Evolutionary conservation across 805 yeast genomes (phyloP), one percentile per base, ranked within the genome.

Genomic region (Saccharomycopsis sp.): DNA sequence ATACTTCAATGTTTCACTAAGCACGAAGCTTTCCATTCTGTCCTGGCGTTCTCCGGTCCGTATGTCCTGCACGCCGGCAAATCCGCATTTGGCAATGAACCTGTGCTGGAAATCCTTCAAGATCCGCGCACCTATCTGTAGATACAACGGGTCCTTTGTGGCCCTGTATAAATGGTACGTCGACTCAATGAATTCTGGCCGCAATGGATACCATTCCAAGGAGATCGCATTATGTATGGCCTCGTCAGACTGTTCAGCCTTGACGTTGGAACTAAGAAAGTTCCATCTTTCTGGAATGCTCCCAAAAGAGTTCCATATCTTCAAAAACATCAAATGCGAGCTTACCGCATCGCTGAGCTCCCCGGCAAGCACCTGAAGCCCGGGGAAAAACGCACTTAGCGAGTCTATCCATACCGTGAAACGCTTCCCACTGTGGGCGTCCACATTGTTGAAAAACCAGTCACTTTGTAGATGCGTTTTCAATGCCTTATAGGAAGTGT

Each of bases 101-200:
- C 75, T 72, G 1, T 71, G 69, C 57, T 81, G 73, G 29, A 87
- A 76, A 57, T 84, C 81, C 1, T 77, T 64, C 58, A 91, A 67
- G 4, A 89, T 73, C 24, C 82, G 75, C 60, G 81, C 82, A 1
- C 97, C 97, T 34, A 89, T 80, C 56, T 84, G 82, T 18, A 91
- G 71, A 68, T 84, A 91, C 66, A 90, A 76, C 1, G 97, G 96
- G 68, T 91, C 98, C 57, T 75, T 78, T 0, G 97, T 91, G 1
- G 97, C 96, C 47, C 87, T 74, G 66, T 86, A 91, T 15, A 91
- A 71, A 66, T 85, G 84, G 69, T 90, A 91, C 0, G 95, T 89
- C 0, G 96, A 87, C 68, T 91, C 98, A 50, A 89, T 79, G 64
- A 91, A 89, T 67, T 91, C 98, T 0, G 98, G 98, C 56, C 98